Evolutionary conservation across 345 rosid species (phyloP), one percentile per base, ranked within the genome.

Genomic region (Rhodamnia rubescens): DNA sequence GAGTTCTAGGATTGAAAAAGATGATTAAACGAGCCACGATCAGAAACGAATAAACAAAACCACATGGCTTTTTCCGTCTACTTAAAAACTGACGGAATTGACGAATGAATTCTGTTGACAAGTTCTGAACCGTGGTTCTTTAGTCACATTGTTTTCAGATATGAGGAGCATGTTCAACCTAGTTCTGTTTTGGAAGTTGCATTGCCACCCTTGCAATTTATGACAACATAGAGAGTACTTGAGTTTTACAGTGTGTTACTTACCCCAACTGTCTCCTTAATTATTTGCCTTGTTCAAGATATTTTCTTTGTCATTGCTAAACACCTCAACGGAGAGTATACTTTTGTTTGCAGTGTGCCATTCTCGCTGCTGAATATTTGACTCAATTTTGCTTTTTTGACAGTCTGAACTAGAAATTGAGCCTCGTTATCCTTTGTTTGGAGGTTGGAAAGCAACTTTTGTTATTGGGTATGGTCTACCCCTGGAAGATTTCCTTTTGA

Each of bases 391-490:
- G 83, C 29, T 75, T 84, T 55, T 84, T 84, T 26, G 53, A 29
- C 98, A 96, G 99, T 95, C 99, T 52, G 98, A 98, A 88, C 99
- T 98, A 85, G 98, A 98, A 92, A 90, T 96, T 74, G 98, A 96
- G 87, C 99, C 99, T 5, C 93, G 98, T 7, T 96, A 96, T 91
- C 99, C 99, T 78, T 89, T 98, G 89, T 94, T 98, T 92, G 99
- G 99, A 89, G 99, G 99, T 82, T 98, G 99, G 99, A 95, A 93
- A 88, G 92, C 99, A 81, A 95, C 98, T 88, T 98, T 98, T 90
- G 87, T 96, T 82, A 93, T 96, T 84, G 99, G 98, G 49, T 98
- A 98, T 88, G 94, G 94, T 86, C 90, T 98, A 85, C 99, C 98
- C 20, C 90, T 95, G 92, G 91, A 96, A 88, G 98, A 95, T 88